Base-by-base conservation (phyloP, 148 eudicot species). In the Nyssa sinensis region DNA sequence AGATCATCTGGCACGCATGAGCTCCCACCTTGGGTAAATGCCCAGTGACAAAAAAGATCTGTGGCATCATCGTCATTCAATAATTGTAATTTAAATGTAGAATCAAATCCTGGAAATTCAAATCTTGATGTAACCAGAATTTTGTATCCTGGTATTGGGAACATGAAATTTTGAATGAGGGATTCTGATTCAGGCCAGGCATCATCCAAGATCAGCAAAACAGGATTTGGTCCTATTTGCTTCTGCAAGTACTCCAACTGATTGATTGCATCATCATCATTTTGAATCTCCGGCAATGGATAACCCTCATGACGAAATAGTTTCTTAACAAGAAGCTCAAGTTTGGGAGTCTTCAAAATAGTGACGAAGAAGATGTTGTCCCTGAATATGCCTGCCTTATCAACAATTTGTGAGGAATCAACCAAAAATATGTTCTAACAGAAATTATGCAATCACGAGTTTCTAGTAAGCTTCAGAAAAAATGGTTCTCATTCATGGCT, bases 361-460 rank as follows among this genome's bases (percentile, higher is more conserved):
- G 71, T 73, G 53, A 72, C 62, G 49, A 78, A 78, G 73, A 78
- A 78, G 63, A 78, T 67, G 11, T 78, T 66, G 51, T 66, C 49
- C 60, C 53, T 28, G 34, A 65, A 78, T 23, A 23, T 39, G 12
- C 61, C 76, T 78, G 66, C 60, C 11, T 14, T 7, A 39, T 6
- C 7, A 39, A 39, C 9, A 6, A 39, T 6, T 39, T 12, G 11
- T 39, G 44, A 39, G 0, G 44, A 39, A 39, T 6, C 1, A 39
- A 1, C 7, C 6, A 39, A 39, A 1, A 7, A 39, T 39, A 6
- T 39, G 44, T 12, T 12, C 44, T 12, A 39, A 6, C 44, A 39
- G 11, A 39, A 39, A 39, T 12, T 39, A 39, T 39, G 11, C 9
- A 39, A 39, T 12, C 44, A 39, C 44, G 7, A 7, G 9, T 7